phyloP scores from a whole-genome alignment of 2,329 filamentous ascomycete species.

The Akanthomyces muscarius region DNA sequence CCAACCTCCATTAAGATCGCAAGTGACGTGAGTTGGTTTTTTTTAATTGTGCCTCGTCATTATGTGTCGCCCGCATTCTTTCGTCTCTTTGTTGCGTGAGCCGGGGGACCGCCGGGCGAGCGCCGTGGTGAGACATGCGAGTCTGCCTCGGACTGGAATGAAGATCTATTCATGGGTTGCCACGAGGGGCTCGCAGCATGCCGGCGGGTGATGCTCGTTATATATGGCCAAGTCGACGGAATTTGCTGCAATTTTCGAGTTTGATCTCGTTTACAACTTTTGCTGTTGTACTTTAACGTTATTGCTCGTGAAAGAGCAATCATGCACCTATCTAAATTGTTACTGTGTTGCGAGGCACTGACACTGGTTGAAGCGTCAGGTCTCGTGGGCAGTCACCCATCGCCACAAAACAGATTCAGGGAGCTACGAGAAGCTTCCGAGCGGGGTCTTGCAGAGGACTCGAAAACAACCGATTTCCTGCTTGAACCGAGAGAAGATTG shows the following conservation, averaged over 20 bases:
- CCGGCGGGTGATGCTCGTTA: background rate
- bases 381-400: background rate
- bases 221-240: background rate
- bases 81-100: background rate
- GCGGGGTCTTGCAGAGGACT: too few species aligned
- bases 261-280: background rate
- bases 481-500: background rate
- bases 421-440: background rate
- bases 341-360: background rate
- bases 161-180: slow-evolving; percentile 6
- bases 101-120: background rate
- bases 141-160: slow-evolving; percentile 13
- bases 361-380: slow-evolving; percentile 3
- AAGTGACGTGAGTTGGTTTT: background rate
- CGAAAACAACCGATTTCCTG: background rate
- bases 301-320: background rate
- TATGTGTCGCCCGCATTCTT: slow-evolving; percentile 12
- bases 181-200: slow-evolving; percentile 4
- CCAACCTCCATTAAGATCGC: background rate
- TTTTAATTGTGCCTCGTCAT: background rate
- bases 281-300: background rate
- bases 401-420: background rate
- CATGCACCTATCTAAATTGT: background rate
- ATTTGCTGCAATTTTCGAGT: background rate
- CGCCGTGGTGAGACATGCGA: background rate